Conservation (phyloP, 768 basidiomycete genomes). For the Calocybe indica region DNA sequence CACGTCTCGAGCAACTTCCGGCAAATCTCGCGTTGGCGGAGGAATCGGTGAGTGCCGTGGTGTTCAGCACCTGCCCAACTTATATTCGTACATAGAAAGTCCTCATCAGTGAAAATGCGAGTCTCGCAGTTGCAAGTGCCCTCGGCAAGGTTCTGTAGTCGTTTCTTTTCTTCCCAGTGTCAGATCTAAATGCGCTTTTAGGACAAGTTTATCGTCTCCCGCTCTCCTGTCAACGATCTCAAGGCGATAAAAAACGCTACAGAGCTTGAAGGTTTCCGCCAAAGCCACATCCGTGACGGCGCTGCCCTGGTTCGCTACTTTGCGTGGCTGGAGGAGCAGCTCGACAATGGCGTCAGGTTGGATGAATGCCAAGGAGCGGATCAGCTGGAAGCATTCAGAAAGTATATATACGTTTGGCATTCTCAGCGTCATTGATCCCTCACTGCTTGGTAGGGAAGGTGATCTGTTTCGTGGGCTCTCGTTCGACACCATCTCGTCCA, state of each 20-base stretch:
- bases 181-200: conserved; percentile 14
- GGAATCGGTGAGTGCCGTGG: conserved; percentile 20
- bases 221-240: conserved; percentile 73
- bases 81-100: conserved; percentile 47
- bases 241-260: conserved; percentile 77
- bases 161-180: conserved; percentile 1
- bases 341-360: conserved; percentile 53
- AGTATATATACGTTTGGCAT: conserved; percentile 43
- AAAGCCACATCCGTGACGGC: conserved; percentile 86
- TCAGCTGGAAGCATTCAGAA: conserved; percentile 73
- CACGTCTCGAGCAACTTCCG: conserved; percentile 50
- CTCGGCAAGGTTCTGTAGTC: conserved; percentile 52
- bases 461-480: conserved; percentile 81
- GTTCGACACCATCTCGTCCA: conserved; percentile 88
- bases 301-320: conserved; percentile 86
- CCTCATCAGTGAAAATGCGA: conserved; percentile 71
- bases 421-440: neutral
- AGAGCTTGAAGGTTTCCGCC: conserved; percentile 87
- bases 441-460: conserved; percentile 49
- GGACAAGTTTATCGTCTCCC: conserved; percentile 54
- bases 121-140: conserved; percentile 75
- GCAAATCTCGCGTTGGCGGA: conserved; percentile 24
- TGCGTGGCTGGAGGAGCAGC: conserved; percentile 87
- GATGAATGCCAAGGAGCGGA: conserved; percentile 80
- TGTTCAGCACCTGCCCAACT: neutral